Evolutionary conservation across 371 early-diverging fungal species (phyloP).

Genomic region (Mortierella sp.): DNA sequence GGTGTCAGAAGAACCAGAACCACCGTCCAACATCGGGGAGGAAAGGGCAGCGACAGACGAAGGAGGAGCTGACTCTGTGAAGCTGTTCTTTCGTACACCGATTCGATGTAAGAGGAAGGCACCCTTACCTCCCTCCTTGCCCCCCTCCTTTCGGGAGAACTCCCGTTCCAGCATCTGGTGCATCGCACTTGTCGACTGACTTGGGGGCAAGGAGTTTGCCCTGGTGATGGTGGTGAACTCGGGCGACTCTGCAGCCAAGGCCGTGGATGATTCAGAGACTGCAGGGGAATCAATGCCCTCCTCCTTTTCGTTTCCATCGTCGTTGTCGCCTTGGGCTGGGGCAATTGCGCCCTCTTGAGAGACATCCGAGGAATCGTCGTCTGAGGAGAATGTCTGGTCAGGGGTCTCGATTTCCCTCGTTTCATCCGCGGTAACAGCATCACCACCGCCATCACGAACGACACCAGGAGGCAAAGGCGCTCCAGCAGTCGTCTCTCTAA

Average conservation of each 20-base stretch:
- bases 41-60: neutral
- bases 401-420: slow-evolving; percentile 4
- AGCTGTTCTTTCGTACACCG: slow-evolving; percentile 41
- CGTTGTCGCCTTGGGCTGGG: slow-evolving; percentile 7
- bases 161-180: neutral
- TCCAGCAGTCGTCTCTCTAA: neutral
- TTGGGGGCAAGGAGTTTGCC: neutral
- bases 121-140: slow-evolving; percentile 25
- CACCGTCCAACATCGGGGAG: slow-evolving; percentile 10
- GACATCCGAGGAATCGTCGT: neutral
- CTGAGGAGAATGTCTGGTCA: neutral
- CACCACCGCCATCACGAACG: neutral
- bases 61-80: slow-evolving; percentile 18
- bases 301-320: neutral
- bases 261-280: neutral
- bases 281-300: neutral
- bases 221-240: neutral
- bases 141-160: slow-evolving; percentile 10
- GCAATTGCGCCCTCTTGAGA: neutral
- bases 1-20: neutral
- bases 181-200: neutral
- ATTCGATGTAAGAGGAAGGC: slow-evolving; percentile 37
- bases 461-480: neutral
- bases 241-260: neutral
- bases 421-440: slow-evolving; percentile 1